Evolutionary conservation across 2,329 filamentous ascomycete species (phyloP), one percentile per base, ranked within the genome.

Genomic region (Paecilomyces formosus): DNA sequence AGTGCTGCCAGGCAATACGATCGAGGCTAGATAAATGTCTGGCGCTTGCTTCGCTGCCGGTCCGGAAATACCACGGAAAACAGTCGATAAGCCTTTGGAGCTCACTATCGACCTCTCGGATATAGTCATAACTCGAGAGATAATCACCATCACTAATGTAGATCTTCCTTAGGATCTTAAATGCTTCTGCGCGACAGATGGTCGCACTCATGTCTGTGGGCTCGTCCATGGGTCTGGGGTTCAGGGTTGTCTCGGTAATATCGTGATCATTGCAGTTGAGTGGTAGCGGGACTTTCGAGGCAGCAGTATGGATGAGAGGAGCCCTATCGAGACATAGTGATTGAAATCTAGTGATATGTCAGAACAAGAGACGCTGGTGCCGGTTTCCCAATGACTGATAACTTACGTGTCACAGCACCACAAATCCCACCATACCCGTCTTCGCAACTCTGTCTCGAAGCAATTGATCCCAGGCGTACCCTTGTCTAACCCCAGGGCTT

Each of bases 21-120:
- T 68, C 64, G 31, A 65, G 62, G 15, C 58, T 55, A 18, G 58
- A 55, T 8, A 57, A 54, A 8, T 64, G 60, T 18, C 56, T n/a
- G 45, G 58, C 52, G 49, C 58, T 59, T 22, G 61, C 55, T 22
- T 61, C 56, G 31, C 53, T 33, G 11, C 61, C 60, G 15, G 61
- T 54, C 35, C 65, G 63, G 28, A 66, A 67, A 52, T 67, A 68
- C 66, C 65, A 69, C 4, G 66, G 66, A 26, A 69, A 64, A 8
- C 56, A 56, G 8, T 58, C 60, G 30, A 65, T 57, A 21, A 67
- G 56, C 18, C 57, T 49, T 33, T 61, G 57, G n/a, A 69, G 58
- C 51, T 69, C 57, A 15, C 58, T 54, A 55, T 69, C 65, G 35
- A 69, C 59, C 9, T 59, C 60, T 24, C 59, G 56, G 8, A 68